phyloP scores from a whole-genome alignment of 2,329 filamentous ascomycete species.

The Penicillium sp. region DNA sequence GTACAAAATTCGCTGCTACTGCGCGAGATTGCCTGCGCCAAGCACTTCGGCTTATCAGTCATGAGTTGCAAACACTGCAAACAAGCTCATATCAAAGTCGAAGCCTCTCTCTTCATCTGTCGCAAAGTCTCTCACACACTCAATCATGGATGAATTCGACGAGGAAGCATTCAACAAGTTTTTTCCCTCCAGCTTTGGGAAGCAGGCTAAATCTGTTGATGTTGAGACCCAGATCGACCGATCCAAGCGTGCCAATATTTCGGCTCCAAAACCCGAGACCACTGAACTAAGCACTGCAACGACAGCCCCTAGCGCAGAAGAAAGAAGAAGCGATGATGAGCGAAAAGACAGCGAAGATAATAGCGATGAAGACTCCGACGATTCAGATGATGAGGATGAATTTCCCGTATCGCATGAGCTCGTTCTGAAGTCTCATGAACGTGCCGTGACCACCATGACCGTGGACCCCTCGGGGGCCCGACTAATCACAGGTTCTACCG shows the following conservation, averaged over 20 bases:
- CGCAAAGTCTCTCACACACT: slow-evolving; percentile 3
- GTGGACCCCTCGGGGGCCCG: slow-evolving; percentile 82
- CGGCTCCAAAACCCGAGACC: slow-evolving; percentile 29
- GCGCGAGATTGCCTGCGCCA: neutral
- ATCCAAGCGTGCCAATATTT: slow-evolving; percentile 60
- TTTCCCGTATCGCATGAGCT: slow-evolving; percentile 92
- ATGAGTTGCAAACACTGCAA: slow-evolving; percentile 25
- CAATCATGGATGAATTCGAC: slow-evolving; percentile 43
- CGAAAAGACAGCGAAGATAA: slow-evolving; percentile 39
- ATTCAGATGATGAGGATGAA: slow-evolving; percentile 68
- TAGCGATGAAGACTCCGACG: slow-evolving; percentile 47
- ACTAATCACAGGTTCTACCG: slow-evolving; percentile 84
- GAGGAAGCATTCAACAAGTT: slow-evolving; percentile 54
- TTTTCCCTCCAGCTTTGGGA: slow-evolving; percentile 80
- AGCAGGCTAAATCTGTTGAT: slow-evolving; percentile 70
- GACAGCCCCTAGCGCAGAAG: slow-evolving; percentile 20
- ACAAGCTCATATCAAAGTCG: slow-evolving; percentile 21
- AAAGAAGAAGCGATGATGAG: slow-evolving; percentile 26
- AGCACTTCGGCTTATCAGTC: neutral
- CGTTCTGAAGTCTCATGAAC: slow-evolving; percentile 86
- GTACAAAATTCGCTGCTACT: neutral
- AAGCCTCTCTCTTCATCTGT: slow-evolving; percentile 8
- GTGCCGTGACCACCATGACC: slow-evolving; percentile 77
- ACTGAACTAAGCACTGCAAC: slow-evolving; percentile 21
- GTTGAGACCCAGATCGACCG: slow-evolving; percentile 77